phyloP scores from a whole-genome alignment of 805 yeast genomes.

The Wickerhamiella lipophila region DNA sequence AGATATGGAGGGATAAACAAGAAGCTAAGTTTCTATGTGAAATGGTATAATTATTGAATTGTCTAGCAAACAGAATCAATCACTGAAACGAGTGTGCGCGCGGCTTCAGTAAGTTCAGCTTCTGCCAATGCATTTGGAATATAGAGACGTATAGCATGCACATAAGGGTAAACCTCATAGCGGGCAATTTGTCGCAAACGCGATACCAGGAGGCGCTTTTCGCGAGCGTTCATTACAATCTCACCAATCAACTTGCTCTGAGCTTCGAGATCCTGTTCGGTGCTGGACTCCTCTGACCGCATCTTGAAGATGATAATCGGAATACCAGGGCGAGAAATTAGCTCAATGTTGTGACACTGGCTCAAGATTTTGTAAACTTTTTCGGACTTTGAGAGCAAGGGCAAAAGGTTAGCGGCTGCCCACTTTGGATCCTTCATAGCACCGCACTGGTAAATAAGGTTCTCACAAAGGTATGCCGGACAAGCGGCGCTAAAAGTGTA shows the following conservation, averaged over 20 bases:
- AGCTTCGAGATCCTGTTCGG: slow-evolving; percentile 21
- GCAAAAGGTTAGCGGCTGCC: slow-evolving; percentile 22
- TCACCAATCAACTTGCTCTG: slow-evolving; percentile 42
- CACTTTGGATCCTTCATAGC: slow-evolving; percentile 25
- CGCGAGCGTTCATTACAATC: slow-evolving; percentile 46
- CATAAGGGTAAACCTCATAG: slow-evolving; percentile 61
- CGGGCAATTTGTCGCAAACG: slow-evolving; percentile 52
- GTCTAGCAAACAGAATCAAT: slow-evolving; percentile 8
- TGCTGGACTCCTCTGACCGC: slow-evolving; percentile 19
- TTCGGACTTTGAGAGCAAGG: slow-evolving; percentile 18
- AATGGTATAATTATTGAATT: neutral
- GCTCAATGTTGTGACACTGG: slow-evolving; percentile 30
- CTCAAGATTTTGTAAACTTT: slow-evolving; percentile 14
- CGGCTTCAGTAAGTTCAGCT: slow-evolving; percentile 36
- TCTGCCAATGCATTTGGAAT: slow-evolving; percentile 37
- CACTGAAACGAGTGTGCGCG: slow-evolving; percentile 26
- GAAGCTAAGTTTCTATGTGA: too few relatives aligned
- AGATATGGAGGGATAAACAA: too few relatives aligned
- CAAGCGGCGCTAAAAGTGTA: slow-evolving; percentile 89
- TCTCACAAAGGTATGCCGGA: slow-evolving; percentile 73
- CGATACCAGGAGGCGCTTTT: slow-evolving; percentile 45
- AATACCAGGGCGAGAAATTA: slow-evolving; percentile 47
- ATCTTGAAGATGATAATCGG: slow-evolving; percentile 62
- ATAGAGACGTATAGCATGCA: slow-evolving; percentile 46
- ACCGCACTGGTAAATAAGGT: slow-evolving; percentile 21